Base-by-base conservation (phyloP, 2,329 filamentous ascomycete genomes). In the Colletotrichum lentis region DNA sequence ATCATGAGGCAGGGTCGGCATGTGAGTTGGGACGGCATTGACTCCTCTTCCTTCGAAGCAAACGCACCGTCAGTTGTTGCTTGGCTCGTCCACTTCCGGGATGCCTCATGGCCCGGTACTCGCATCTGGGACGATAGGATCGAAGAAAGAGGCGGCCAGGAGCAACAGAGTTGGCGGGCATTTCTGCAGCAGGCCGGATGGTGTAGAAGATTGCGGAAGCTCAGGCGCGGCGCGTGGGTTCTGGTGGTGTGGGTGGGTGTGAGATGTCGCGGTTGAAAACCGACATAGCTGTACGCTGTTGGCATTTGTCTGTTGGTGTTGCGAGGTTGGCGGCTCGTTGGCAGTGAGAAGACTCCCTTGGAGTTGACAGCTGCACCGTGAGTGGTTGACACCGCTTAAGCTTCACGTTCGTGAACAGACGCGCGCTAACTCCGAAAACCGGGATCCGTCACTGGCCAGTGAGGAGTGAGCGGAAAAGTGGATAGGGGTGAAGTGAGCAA, bases 371-470 rank as follows among this genome's bases (percentile, higher is more conserved):
- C 46, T 55, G 37, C 37, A 37, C 54, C 35, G n/a, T 59, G 41
- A 61, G 49, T 65, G 55, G 65, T 56, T 56, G 49, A 50, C 46
- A 41, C 47, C 56, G 65, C 61, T 65, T 65, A 68, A 46, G 18
- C 62, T 65, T 61, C 55, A 39, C 50, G 47, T 41, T 43, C 4
- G 46, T 39, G 37, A 60, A 60, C 57, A 60, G 57, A 60, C 57
- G 57, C 57, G 57, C 57, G 57, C 57, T 60, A 60, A 60, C 44
- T 60, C 57, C 35, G 57, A 60, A 52, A 16, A 43, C 35, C 3
- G 7, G 46, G 20, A 43, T 52, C 57, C 35, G 57, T 24, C 22
- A 31, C 31, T 60, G 37, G 18, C 57, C 57, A 60, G 18, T 52
- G 11, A 60, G 37, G 16, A 52, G 37, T 43, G 35, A 22, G 20